A percentile compares a stretch with the other conserved stretches of the same genome.
These are phyloP conservation scores for Hebeloma cylindrosporum DNA, from an alignment of 768 basidiomycete species.

Conservation along the genomic window DNA sequence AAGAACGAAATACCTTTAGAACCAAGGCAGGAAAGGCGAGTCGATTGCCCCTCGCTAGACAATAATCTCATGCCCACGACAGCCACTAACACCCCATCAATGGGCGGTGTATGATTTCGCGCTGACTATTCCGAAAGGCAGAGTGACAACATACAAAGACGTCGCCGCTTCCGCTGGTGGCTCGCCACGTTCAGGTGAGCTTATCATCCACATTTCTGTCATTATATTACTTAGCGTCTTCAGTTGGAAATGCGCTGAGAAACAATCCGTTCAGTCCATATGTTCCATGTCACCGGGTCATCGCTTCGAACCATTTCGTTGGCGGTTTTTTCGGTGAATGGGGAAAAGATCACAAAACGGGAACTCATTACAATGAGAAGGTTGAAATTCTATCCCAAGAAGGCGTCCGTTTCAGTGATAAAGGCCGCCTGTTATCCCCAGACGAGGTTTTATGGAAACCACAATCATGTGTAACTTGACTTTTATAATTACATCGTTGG, in stretches of 20 bases:
- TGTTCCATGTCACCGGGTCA: slow-evolving; percentile 70
- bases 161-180: slow-evolving; percentile 52
- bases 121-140: slow-evolving; percentile 47
- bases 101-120: slow-evolving; percentile 63
- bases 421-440: slow-evolving; percentile 38
- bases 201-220: neutral
- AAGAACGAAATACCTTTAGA: slow-evolving; percentile 31
- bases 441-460: slow-evolving; percentile 26
- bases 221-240: neutral
- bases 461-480: neutral
- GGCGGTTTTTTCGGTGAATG: slow-evolving; percentile 69
- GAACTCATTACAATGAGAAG: slow-evolving; percentile 46
- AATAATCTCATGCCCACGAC: neutral
- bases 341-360: slow-evolving; percentile 44
- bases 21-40: slow-evolving; percentile 38
- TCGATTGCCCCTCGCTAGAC: neutral
- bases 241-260: slow-evolving; percentile 64
- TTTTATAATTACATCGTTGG: neutral
- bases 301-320: slow-evolving; percentile 58
- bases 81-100: slow-evolving; percentile 53
- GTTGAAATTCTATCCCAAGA: slow-evolving; percentile 49
- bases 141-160: slow-evolving; percentile 57
- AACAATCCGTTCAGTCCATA: slow-evolving; percentile 67
- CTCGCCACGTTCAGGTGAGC: slow-evolving; percentile 63
- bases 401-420: slow-evolving; percentile 48